Conservation (phyloP, 2,329 filamentous ascomycete species). For the Aspergillus sp. region DNA sequence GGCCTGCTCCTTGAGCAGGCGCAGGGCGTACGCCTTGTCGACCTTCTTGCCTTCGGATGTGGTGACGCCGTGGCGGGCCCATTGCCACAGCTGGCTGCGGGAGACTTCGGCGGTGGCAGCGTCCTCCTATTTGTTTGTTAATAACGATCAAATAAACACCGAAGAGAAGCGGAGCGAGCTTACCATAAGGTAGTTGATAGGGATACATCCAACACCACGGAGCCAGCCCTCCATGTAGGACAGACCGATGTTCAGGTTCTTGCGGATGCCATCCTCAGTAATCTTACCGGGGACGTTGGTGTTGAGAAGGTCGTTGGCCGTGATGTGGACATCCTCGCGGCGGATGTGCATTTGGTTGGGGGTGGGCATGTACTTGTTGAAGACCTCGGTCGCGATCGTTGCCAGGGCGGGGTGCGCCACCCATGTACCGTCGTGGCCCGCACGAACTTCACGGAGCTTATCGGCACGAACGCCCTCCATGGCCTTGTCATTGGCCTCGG, state of each 20-base stretch:
- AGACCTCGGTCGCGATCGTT: slow-evolving; percentile 81
- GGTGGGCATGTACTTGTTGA: slow-evolving; percentile 98
- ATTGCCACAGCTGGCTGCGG: slow-evolving; percentile 94
- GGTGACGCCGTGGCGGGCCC: slow-evolving; percentile 71
- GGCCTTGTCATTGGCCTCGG: slow-evolving; percentile 84
- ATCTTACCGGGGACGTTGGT: slow-evolving; percentile 94
- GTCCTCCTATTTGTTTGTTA: slow-evolving; percentile 61
- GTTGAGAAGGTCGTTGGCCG: slow-evolving; percentile 88
- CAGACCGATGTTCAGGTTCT: slow-evolving; percentile 95
- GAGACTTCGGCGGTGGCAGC: slow-evolving; percentile 96
- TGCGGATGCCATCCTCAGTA: slow-evolving; percentile 91
- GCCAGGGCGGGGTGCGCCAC: slow-evolving; percentile 95
- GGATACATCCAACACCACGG: slow-evolving; percentile 89
- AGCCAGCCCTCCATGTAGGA: slow-evolving; percentile 99
- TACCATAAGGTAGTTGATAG: slow-evolving; percentile 94
- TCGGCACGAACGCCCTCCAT: slow-evolving; percentile 93
- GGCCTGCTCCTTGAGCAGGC: slow-evolving; percentile 82
- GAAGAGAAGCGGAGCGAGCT: slow-evolving; percentile 18
- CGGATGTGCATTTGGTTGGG: slow-evolving; percentile 93
- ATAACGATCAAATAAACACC: neutral
- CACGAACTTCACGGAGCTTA: slow-evolving; percentile 92
- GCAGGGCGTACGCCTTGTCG: slow-evolving; percentile 86
- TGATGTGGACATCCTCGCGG: slow-evolving; percentile 83
- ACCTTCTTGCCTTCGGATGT: slow-evolving; percentile 89
- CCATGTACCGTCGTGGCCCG: slow-evolving; percentile 96